Base-by-base conservation (phyloP, 1,284 basidiomycete species). In the Rhodofomes roseus region DNA sequence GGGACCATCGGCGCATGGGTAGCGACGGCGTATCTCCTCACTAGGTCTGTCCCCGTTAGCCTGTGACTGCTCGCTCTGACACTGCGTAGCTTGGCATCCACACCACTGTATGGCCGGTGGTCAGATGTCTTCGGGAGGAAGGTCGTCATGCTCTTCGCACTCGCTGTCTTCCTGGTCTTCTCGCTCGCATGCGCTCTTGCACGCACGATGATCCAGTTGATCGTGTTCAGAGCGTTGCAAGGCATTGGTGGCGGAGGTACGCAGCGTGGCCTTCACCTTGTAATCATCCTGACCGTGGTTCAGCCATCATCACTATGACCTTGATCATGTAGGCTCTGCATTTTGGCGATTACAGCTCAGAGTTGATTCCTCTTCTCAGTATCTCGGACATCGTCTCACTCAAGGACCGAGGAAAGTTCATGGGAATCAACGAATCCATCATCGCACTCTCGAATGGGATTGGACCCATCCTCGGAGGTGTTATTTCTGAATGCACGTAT, bases 121-220 rank as follows among this genome's bases (percentile, higher is more conserved):
- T 67, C 66, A 16, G 66, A 67, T 62, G 77, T 77, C 55, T 80
- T 79, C 57, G 81, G 80, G 0, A 68, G 80, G 14, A 81, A 82
- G 60, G 55, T 71, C 16, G 73, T 77, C 25, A 68, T 82, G 4
- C 65, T 81, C 9, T 65, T 65, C 31, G 66, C 69, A 40, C 69
- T 79, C 27, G 61, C 66, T 6, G 70, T 82, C 53, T 75, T 76
- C 65, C 63, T 76, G 44, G 72, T 81, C 43, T 68, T 74, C 67
- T 63, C 74, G 60, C 64, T 75, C 12, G 63, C 68, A 20, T 74
- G 69, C 37, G 71, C 70, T 0, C 44, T 74, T 11, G 65, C 72
- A 0, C 67, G 74, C 59, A 73, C 70, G 1, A 79, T 83, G 64
- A 61, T 64, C n/a, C 64, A 81, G 66, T 73, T 84, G 40, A 83